Evolutionary conservation across 1,284 basidiomycete genomes (phyloP).

Genomic region (Cutaneotrichosporon spelunceum): DNA sequence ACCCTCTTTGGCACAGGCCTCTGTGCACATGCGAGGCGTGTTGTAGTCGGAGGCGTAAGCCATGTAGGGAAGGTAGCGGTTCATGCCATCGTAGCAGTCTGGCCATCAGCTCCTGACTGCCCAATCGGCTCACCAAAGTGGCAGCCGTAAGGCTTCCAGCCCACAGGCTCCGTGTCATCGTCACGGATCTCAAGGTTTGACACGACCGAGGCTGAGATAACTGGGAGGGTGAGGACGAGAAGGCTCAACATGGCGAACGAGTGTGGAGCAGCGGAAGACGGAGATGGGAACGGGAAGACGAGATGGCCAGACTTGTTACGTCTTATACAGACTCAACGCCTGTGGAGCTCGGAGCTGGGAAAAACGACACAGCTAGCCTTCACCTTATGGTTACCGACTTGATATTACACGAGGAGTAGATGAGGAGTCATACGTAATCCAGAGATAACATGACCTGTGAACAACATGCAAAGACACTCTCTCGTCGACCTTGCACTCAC

Average conservation of each 20-base stretch:
- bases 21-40: constrained; percentile 26
- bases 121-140: constrained; percentile 22
- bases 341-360: background rate
- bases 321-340: background rate
- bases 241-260: constrained; percentile 10
- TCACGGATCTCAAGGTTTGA: constrained; percentile 2
- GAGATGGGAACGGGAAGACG: background rate
- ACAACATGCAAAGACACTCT: too few species aligned
- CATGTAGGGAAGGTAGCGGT: constrained; percentile 26
- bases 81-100: constrained; percentile 33
- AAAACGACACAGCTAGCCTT: background rate
- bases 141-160: constrained; percentile 30
- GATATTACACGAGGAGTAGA: too few species aligned
- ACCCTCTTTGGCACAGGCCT: constrained; percentile 20
- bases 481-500: too few species aligned
- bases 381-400: too few species aligned
- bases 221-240: constrained; percentile 9
- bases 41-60: constrained; percentile 22
- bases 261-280: background rate
- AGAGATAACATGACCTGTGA: too few species aligned
- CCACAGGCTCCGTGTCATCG: background rate
- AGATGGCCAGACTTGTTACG: too few species aligned
- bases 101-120: constrained; percentile 2
- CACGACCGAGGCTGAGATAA: background rate
- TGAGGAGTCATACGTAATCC: too few species aligned